Evolutionary conservation across 805 yeast genomes (phyloP), one percentile per base, ranked within the genome.

Genomic region (Pichia scutulata): DNA sequence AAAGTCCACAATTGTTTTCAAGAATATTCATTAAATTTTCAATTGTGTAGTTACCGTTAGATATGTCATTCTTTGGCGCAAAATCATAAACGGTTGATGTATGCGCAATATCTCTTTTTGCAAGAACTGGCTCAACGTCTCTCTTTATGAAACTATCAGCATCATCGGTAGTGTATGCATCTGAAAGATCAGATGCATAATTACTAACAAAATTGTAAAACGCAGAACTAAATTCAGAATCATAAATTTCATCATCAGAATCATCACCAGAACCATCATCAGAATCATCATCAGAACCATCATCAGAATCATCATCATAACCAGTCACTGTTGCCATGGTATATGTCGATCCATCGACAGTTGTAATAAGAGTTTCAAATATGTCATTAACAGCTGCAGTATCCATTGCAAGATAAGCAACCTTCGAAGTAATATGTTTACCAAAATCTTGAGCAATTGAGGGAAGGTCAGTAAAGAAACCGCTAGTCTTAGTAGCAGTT

Each of bases 1-100:
- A 52, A 18, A 55, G 22, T 4, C 49, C 46, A 37, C 57, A 55
- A 37, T 55, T 52, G 30, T 43, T 39, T 8, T 48, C 23, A 26
- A 43, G 13, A 4, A 19, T 24, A 33, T 47, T 44, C 30, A 33
- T 18, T 7, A 41, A 16, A 16, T 22, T 21, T 9, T 46, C 52
- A 22, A 44, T 37, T 18, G 23, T n/a, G 12, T 21, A 33, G 23
- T 40, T 18, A 13, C n/a, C n/a, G 2, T 19, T 4, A n/a, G 47
- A 30, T 13, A 30, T 14, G 21, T 21, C 18, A 26, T 30, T 19
- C 19, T 24, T 13, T 25, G 50, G 43, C 25, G 28, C 26, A 18
- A 47, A 42, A 18, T 47, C 33, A 25, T 43, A 43, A 41, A 16
- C 22, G 3, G 44, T 39, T 16, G 55, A 36, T 19, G 53, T 36